Percentiles rank a stretch among this genome's conserved stretches.
phyloP scores from a whole-genome alignment of 352 stramenopile species.

The Pseudoperonospora humuli region DNA sequence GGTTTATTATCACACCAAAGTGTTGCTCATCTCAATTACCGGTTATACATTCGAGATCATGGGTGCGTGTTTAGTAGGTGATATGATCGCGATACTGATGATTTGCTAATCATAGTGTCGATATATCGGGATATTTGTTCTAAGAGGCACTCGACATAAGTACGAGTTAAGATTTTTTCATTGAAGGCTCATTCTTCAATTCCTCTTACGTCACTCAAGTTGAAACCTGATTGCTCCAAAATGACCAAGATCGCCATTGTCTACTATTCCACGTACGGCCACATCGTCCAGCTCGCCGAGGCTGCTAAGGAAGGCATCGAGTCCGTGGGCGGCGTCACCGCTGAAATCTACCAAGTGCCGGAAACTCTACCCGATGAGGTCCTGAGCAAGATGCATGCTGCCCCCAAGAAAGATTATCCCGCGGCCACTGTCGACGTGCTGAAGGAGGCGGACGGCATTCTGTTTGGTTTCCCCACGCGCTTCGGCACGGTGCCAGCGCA shows the following conservation, averaged over 20 bases:
- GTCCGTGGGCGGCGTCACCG: slow-evolving; percentile 44
- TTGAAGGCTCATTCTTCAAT: too few relatives aligned
- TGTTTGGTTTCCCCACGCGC: slow-evolving; percentile 83
- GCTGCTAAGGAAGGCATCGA: slow-evolving; percentile 71
- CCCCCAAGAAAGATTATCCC: slow-evolving; percentile 64
- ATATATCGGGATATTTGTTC: too few relatives aligned
- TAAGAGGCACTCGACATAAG: too few relatives aligned
- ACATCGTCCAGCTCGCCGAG: slow-evolving; percentile 74
- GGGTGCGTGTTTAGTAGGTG: too few relatives aligned
- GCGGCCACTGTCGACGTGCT: slow-evolving; percentile 55
- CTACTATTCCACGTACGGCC: slow-evolving; percentile 84
- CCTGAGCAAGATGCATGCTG: slow-evolving; percentile 74
- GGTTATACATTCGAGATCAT: too few relatives aligned
- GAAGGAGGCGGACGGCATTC: slow-evolving; percentile 68
- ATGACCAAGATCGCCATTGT: slow-evolving; percentile 78
- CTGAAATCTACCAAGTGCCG: slow-evolving; percentile 63
- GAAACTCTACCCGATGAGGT: slow-evolving; percentile 81
- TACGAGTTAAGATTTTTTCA: too few relatives aligned
- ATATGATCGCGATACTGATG: too few relatives aligned
- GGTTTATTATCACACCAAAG: too few relatives aligned
- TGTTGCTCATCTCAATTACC: too few relatives aligned
- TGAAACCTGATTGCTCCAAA: too few relatives aligned
- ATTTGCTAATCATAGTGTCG: too few relatives aligned
- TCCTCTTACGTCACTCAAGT: too few relatives aligned
- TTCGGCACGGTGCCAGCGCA: slow-evolving; percentile 79